Conservation (phyloP, 2,329 filamentous ascomycete genomes). For the Cryphonectria parasitica region DNA sequence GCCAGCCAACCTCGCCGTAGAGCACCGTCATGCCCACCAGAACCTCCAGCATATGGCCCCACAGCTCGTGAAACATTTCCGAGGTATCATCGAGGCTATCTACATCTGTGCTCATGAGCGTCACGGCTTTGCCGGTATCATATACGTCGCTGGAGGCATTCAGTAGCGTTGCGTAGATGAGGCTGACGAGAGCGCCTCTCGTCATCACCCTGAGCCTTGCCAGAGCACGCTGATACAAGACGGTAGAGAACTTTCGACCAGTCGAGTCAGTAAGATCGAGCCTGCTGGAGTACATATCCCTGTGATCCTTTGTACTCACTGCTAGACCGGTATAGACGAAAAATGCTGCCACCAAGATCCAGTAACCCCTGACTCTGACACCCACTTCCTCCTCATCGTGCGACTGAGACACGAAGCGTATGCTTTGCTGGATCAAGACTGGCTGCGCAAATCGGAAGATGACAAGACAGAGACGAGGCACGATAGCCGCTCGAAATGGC, state of each 20-base stretch:
- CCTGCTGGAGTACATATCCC: neutral
- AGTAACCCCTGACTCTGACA: constrained; percentile 30
- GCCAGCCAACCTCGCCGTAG: constrained; percentile 45
- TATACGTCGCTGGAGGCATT: constrained; percentile 29
- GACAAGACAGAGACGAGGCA: constrained; percentile 44
- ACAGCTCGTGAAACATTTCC: constrained; percentile 47
- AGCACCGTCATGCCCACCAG: constrained; percentile 45
- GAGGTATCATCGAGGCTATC: constrained; percentile 39
- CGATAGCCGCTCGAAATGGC: constrained; percentile 39
- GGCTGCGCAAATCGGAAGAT: constrained; percentile 47
- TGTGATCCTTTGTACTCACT: constrained; percentile 35
- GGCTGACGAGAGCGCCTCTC: constrained; percentile 31
- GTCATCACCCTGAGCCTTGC: constrained; percentile 33
- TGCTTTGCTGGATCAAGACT: constrained; percentile 43
- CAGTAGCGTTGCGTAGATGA: constrained; percentile 31
- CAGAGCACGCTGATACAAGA: constrained; percentile 32
- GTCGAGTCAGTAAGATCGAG: neutral
- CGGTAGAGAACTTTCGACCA: constrained; percentile 29
- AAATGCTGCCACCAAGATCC: constrained; percentile 39
- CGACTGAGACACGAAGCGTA: constrained; percentile 37
- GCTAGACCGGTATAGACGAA: constrained; percentile 43
- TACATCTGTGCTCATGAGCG: constrained; percentile 47
- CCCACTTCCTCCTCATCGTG: constrained; percentile 7
- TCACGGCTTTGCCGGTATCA: constrained; percentile 41
- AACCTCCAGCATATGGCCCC: constrained; percentile 48